phyloP scores from a whole-genome alignment of 306 rosid species.

The Hylodesmum podocarpum region DNA sequence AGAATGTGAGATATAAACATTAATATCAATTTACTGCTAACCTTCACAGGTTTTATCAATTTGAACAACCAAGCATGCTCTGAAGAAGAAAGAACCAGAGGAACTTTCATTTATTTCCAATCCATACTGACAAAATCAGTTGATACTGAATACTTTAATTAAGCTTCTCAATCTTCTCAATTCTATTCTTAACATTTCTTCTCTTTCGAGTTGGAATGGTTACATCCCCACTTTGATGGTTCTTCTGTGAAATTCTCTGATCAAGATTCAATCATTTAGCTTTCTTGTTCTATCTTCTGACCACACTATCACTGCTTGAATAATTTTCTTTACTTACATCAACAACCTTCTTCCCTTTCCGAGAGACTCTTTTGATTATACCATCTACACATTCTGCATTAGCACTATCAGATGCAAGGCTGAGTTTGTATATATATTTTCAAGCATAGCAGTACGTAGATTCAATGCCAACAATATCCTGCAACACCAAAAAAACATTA shows the following conservation, averaged over 20 bases:
- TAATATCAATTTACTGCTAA: too few species aligned
- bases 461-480: too few species aligned
- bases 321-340: not conserved
- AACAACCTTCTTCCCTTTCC: not conserved
- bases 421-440: constrained; percentile 6
- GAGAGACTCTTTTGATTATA: not conserved
- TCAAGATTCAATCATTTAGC: not conserved
- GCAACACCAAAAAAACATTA: too few species aligned
- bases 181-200: not conserved
- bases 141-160: not conserved
- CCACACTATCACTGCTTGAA: not conserved
- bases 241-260: not conserved
- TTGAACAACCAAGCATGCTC: not conserved
- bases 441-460: too few species aligned
- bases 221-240: not conserved
- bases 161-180: not conserved
- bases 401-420: not conserved
- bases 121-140: constrained; percentile 7
- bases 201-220: not conserved
- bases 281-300: not conserved
- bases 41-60: constrained; percentile 10
- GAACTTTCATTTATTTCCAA: not conserved
- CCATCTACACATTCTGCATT: not conserved
- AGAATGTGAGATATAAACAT: too few species aligned
- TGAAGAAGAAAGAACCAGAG: not conserved